Evolutionary conservation across 495 filamentous ascomycete species (phyloP), one percentile per base, ranked within the genome.

Genomic region (Tuber indicum): DNA sequence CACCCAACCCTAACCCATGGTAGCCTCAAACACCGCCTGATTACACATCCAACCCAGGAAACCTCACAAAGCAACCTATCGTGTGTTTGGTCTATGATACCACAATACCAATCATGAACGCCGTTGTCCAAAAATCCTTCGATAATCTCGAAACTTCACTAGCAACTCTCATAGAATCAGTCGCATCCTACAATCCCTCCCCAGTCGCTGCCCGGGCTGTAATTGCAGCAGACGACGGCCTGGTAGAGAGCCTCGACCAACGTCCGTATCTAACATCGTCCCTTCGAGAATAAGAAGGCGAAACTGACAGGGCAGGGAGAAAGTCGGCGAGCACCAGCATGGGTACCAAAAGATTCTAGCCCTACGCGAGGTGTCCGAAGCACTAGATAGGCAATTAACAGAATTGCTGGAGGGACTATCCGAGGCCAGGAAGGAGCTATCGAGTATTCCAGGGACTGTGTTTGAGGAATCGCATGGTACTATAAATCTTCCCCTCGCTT

Each of bases 111-210:
- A 66, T 71, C 36, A 84, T 84, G 82, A 76, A 83, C 80, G 36
- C 72, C 43, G 72, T 76, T 19, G 77, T 84, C 44, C 75, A 84
- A 66, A 80, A 75, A 26, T 80, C 82, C 76, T 92, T 93, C 79
- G 87, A 91, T 79, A 89, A 90, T 73, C 85, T 94, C 62, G 92
- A 93, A 81, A 87, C 88, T 75, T 89, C 91, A 8, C 86, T 95
- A 42, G 86, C 87, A 19, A 87, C 84, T 14, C 87, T 95, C 17
- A 89, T 93, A 80, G 91, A 92, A 82, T 93, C 92, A 2, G 91
- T 95, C 66, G 86, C 91, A 14, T 90, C 92, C 75, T 94, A 93
- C 87, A 92, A 92, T 78, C 92, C 92, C 44, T 91, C 89, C 17
- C 84, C 88, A 8, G 82, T 85, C 43, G 87, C 89, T 41, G 92